These are phyloP conservation scores for Plectranthus barbatus DNA, from an alignment of 257 asterid genomes.

Conservation along the genomic window DNA sequence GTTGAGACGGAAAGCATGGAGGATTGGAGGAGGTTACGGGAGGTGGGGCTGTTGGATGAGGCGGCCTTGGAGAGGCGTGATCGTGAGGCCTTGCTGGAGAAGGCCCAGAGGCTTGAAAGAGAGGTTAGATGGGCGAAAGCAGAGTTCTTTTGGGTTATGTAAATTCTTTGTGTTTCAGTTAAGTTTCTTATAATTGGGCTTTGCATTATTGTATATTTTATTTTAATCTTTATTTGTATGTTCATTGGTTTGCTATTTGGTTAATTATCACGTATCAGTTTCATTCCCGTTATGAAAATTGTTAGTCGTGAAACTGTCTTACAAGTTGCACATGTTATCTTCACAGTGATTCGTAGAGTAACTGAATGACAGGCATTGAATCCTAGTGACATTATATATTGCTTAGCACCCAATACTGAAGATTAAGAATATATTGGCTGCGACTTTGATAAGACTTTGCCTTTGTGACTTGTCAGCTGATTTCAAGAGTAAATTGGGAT, in stretches of 20 bases:
- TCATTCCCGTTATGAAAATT: background rate
- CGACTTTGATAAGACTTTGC: too few relatives aligned
- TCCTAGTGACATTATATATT: background rate
- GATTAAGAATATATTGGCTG: constrained; percentile 1
- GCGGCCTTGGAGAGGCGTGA: constrained; percentile 64
- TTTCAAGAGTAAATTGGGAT: too few relatives aligned
- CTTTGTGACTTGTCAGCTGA: too few relatives aligned
- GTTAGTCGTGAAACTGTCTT: background rate
- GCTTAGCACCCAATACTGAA: background rate
- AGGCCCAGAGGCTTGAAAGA: constrained; percentile 46
- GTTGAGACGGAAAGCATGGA: constrained; percentile 51
- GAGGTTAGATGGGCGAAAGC: constrained; percentile 47
- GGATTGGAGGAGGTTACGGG: constrained; percentile 81
- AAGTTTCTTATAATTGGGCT: background rate
- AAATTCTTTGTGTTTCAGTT: background rate
- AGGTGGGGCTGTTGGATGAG: constrained; percentile 78
- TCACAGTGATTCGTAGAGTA: background rate
- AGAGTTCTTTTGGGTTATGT: background rate
- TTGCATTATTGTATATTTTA: background rate
- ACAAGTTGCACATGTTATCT: background rate
- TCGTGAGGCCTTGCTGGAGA: constrained; percentile 52
- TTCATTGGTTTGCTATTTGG: background rate
- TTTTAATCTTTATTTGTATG: too few relatives aligned
- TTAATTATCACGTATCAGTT: background rate
- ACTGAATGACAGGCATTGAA: background rate